Evolutionary conservation across 257 asterid species (phyloP).

Genomic region (Ilex aquifolium): DNA sequence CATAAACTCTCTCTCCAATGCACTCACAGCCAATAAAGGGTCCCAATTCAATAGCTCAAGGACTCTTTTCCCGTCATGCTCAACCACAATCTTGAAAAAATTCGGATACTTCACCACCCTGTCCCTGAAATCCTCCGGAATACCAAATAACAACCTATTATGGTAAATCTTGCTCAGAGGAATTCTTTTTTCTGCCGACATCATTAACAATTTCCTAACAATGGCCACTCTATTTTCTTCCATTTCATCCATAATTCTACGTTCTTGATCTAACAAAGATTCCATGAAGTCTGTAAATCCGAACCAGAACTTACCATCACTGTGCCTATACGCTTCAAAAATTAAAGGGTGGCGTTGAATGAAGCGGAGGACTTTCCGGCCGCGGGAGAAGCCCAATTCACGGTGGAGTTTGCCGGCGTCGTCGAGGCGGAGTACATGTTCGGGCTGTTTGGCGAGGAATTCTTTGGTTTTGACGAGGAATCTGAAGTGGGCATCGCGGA

Average conservation of each 20-base stretch:
- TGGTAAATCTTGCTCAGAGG: constrained; percentile 75
- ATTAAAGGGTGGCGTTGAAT: constrained; percentile 67
- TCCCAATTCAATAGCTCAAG: constrained; percentile 86
- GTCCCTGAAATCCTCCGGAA: constrained; percentile 81
- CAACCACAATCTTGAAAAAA: constrained; percentile 46
- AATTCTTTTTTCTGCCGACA: constrained; percentile 59
- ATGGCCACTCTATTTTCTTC: constrained; percentile 50
- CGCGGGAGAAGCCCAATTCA: constrained; percentile 90
- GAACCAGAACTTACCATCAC: constrained; percentile 71
- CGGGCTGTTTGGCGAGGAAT: constrained; percentile 69
- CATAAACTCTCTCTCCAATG: constrained; percentile 64
- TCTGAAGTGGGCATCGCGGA: constrained; percentile 55
- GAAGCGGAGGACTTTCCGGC: constrained; percentile 57
- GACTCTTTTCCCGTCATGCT: constrained; percentile 62
- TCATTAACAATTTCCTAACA: constrained; percentile 75
- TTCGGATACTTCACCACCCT: constrained; percentile 56
- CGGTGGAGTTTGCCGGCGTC: constrained; percentile 81
- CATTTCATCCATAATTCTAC: constrained; percentile 26
- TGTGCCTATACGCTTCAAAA: constrained; percentile 62
- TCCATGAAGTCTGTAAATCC: constrained; percentile 81
- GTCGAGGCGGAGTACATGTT: constrained; percentile 65
- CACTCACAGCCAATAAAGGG: constrained; percentile 56
- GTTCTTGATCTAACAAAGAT: constrained; percentile 38
- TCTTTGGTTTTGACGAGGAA: constrained; percentile 70
- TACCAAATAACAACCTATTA: constrained; percentile 68